A percentile compares a stretch with the other conserved stretches of the same genome.
These are phyloP conservation scores for Amanita pallidorosea DNA, from an alignment of 768 basidiomycete genomes.

Conservation along the genomic window DNA sequence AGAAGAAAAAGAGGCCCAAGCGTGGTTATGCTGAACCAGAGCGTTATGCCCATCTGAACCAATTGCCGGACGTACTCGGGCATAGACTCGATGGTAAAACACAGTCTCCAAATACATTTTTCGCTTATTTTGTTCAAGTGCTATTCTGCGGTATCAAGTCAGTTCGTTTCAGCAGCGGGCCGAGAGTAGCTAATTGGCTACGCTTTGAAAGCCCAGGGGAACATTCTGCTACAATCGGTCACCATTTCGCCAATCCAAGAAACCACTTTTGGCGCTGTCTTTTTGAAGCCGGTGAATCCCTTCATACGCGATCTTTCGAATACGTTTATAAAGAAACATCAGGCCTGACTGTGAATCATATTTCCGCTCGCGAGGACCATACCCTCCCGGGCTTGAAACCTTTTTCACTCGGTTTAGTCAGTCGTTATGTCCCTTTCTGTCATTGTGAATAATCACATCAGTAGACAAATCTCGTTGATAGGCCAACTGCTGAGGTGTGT, in stretches of 20 bases:
- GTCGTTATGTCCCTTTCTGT: constrained; percentile 12
- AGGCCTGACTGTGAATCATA: constrained; percentile 48
- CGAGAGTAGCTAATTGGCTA: not conserved
- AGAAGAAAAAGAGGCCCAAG: constrained; percentile 20
- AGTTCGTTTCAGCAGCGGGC: constrained; percentile 5
- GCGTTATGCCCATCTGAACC: constrained; percentile 37
- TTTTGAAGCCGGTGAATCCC: constrained; percentile 44
- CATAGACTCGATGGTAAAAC: constrained; percentile 47
- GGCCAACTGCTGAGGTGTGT: constrained; percentile 53
- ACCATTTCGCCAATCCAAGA: constrained; percentile 70
- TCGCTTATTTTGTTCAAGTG: constrained; percentile 30
- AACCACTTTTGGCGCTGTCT: constrained; percentile 82
- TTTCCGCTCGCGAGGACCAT: constrained; percentile 49
- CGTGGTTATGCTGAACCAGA: constrained; percentile 41
- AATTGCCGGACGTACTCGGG: constrained; percentile 41
- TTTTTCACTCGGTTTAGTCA: constrained; percentile 58
- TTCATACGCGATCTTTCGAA: not conserved
- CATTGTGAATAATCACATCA: not conserved
- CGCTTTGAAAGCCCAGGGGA: constrained; percentile 45
- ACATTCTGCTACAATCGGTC: constrained; percentile 57
- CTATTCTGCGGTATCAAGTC: constrained; percentile 85
- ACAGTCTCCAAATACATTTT: not conserved
- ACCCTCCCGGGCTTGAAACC: constrained; percentile 36
- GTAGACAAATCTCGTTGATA: constrained; percentile 68
- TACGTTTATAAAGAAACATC: not conserved